Evolutionary conservation across 176 grass and related monocot genomes (phyloP).

Genomic region (Cenchrus americanus): DNA sequence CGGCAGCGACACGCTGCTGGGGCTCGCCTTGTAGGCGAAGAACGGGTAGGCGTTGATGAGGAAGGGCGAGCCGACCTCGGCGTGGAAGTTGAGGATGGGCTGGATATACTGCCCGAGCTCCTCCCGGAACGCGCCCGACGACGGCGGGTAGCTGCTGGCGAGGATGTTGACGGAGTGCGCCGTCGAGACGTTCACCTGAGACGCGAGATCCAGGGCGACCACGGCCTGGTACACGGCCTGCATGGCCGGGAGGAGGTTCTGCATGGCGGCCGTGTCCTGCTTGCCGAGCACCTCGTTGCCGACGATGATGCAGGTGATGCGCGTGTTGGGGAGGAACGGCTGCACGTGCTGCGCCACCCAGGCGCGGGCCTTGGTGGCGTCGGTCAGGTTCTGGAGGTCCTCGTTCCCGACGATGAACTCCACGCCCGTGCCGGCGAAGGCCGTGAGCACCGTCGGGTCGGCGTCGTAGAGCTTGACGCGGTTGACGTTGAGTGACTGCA

Average conservation of each 20-base stretch:
- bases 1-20: conserved; percentile 55
- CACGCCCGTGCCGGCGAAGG: conserved; percentile 65
- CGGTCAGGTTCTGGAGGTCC: conserved; percentile 51
- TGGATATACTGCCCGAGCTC: conserved; percentile 50
- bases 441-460: conserved; percentile 58
- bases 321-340: conserved; percentile 67
- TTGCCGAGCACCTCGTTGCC: conserved; percentile 76
- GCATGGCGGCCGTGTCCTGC: conserved; percentile 44
- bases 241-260: conserved; percentile 73
- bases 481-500: conserved; percentile 63
- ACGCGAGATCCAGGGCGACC: conserved; percentile 48
- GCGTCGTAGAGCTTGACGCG: conserved; percentile 83
- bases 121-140: conserved; percentile 64
- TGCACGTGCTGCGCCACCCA: conserved; percentile 73
- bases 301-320: conserved; percentile 68
- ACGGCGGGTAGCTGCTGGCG: conserved; percentile 72
- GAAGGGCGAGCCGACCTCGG: conserved; percentile 60
- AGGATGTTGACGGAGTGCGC: conserved; percentile 69
- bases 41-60: conserved; percentile 87
- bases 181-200: conserved; percentile 65
- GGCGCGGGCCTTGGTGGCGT: conserved; percentile 45
- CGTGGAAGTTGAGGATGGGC: conserved; percentile 68
- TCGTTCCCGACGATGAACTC: conserved; percentile 76
- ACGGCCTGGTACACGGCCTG: conserved; percentile 70
- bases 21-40: conserved; percentile 81